Base-by-base conservation (phyloP, 495 filamentous ascomycete species). In the Penicillium verhagenii region DNA sequence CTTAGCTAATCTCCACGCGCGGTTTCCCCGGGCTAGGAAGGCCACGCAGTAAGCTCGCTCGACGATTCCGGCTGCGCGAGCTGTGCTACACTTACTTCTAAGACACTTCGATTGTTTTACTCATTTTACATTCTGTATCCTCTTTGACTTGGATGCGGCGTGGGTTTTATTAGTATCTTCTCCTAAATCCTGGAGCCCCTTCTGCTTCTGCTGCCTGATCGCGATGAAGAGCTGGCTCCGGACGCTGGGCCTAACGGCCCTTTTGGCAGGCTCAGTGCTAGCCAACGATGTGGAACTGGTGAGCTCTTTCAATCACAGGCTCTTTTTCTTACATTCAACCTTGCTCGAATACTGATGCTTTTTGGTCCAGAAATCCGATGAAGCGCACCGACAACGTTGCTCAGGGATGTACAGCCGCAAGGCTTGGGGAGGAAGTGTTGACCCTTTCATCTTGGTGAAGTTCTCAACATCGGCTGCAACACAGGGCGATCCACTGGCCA, bases 351-450 rank as follows among this genome's bases (percentile, higher is more conserved):
- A 20, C 45, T 51, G 24, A 56, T 51, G 19, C 14, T 14, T 39
- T 20, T 18, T n/a, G 16, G 3, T 35, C 16, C 39, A 92, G 87
- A 84, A 88, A 69, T 79, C 94, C 67, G 84, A 86, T 59, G 82
- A 89, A 33, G 80, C 86, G 25, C 87, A 91, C 70, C 74, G 82
- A 59, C 90, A 96, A 73, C 82, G 88, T 86, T 99, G 94, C 75
- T 86, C 90, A 67, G 94, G 94, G 72, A 97, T 99, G 94, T 99
- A 97, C 74, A 92, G 86, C 70, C 86, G 81, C 65, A 90, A 85
- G 60, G 74, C 87, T 18, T 99, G 94, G 94, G 90, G 91, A 56
- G 94, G 94, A 61, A 83, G 81, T 28, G 79, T 90, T 47, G 90
- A 97, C 56, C 95, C 94, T 9, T 92, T 87, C 74, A 96, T 99